Base-by-base conservation (phyloP, 2,329 filamentous ascomycete genomes). In the Thelonectria olida region DNA sequence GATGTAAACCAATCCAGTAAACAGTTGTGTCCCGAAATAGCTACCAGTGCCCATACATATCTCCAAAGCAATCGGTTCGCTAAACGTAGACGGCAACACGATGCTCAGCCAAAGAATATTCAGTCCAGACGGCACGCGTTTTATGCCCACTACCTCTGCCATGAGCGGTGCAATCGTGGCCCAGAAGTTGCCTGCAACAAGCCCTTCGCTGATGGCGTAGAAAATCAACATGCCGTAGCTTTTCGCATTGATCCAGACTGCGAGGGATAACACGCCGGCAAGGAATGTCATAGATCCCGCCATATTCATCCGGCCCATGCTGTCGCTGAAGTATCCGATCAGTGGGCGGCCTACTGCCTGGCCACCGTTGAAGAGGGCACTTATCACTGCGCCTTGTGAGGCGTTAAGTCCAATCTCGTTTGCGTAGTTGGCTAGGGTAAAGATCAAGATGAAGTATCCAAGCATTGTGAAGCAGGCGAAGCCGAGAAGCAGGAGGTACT, bases 371-470 rank as follows among this genome's bases (percentile, higher is more conserved):
- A 91, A 76, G 9, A 90, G 68, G 0, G 88, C 88, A 4, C 84
- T 84, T n/a, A 90, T 80, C 38, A 88, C 79, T 13, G 84, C 83
- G 1, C 85, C 88, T 71, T 91, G 87, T n/a, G 83, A 77, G 2
- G 85, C 76, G 0, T 80, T 80, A 4, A 91, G 80, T 0, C 88
- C 88, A 34, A 90, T 82, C 0, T 82, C 82, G 7, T 82, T 77
- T 1, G 87, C 86, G 68, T 89, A 91, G 60, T 85, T 87, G 1
- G 89, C 85, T 8, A 91, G 74, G 3, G 84, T 87, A 75, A 89
- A 91, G 2, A 90, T 78, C 2, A 91, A 74, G 0, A 88, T 84
- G 19, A 90, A 84, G 65, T 91, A 91, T 6, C 86, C 89, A 6
- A 91, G 76, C 81, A 90, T 87, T 51, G 82, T 87, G 63, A 90